Base-by-base conservation (phyloP, 768 basidiomycete genomes). In the Boletus reticulatus region DNA sequence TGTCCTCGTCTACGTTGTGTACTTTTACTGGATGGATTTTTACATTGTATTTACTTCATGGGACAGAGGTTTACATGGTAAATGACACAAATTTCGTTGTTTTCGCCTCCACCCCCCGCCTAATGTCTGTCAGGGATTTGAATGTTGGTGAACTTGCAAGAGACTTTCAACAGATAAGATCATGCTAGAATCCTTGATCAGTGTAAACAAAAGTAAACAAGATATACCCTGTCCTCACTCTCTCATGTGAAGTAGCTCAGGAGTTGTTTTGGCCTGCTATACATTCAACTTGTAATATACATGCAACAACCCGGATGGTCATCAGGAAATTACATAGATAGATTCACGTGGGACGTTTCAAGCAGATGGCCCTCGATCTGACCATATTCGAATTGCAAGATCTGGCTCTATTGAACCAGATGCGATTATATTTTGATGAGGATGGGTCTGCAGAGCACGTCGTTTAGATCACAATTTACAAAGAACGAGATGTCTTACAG, bases 331-430 rank as follows among this genome's bases (percentile, higher is more conserved):
- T 46, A 41, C 31, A 24, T 14, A 32, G 6, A 48, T 50, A 43
- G n/a, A 52, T 50, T 31, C 12, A 19, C 20, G 27, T 20, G 32
- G 48, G n/a, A 50, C 20, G 36, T 39, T 14, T 63, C 48, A 68
- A 24, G 41, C 39, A 24, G 63, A 27, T 1, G 53, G 50, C 17
- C 63, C 73, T 29, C 65, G 67, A 67, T 92, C 91, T 17, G 80
- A 76, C 94, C 94, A 97, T 69, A 97, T 78, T 55, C 88, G 82
- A 63, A 97, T 86, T 4, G 83, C 76, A 22, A 91, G 79, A 69
- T 96, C 94, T 8, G 86, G 83, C 27, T 93, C 91, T 61, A 96
- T 85, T 10, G 89, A 88, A 1, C 88, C 93, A 3, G 92, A 90
- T 2, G 90, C 94, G 48, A 97, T 89, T 77, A 88, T 90, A 60